Percentiles rank a stretch among this genome's conserved stretches.
Evolutionary conservation across 352 stramenopile species (phyloP).

Genomic region (Pythium brassicae): DNA sequence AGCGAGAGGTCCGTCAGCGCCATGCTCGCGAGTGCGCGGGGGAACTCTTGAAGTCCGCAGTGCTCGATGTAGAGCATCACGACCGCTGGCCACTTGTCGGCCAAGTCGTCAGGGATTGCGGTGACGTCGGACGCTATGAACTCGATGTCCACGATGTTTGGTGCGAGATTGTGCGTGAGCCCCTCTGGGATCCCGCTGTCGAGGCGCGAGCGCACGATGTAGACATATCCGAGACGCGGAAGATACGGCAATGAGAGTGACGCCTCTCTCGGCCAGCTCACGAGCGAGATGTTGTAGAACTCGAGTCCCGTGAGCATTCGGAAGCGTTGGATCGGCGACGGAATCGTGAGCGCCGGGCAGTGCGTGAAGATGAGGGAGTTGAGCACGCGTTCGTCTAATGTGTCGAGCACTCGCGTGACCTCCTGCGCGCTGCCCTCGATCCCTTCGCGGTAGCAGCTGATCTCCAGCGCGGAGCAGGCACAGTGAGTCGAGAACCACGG

Average conservation of each 20-base stretch:
- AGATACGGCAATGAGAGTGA: conserved; percentile 16
- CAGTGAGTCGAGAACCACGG: conserved; percentile 28
- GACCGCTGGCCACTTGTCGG: conserved; percentile 19
- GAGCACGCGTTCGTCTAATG: conserved; percentile 17
- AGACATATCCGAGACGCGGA: conserved; percentile 20
- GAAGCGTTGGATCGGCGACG: conserved; percentile 19
- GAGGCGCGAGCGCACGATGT: conserved; percentile 15
- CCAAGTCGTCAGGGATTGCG: conserved; percentile 14
- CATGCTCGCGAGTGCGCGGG: conserved; percentile 12
- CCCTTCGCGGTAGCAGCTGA: conserved; percentile 19
- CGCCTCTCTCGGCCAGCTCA: conserved; percentile 14
- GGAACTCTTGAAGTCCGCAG: conserved; percentile 22
- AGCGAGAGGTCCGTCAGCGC: conserved; percentile 23
- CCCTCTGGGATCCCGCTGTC: conserved; percentile 12
- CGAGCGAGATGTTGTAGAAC: conserved; percentile 30
- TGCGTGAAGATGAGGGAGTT: conserved; percentile 26
- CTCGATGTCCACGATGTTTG: conserved; percentile 24
- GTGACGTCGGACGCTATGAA: conserved; percentile 14
- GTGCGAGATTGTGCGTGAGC: conserved; percentile 17
- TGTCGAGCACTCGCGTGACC: conserved; percentile 9
- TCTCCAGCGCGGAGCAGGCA: conserved; percentile 28
- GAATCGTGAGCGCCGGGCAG: conserved; percentile 19
- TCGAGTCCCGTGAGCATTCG: conserved; percentile 20
- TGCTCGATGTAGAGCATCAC: conserved; percentile 28
- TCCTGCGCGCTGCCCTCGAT: conserved; percentile 14